Evolutionary conservation across 75 land plant genomes (phyloP).

Genomic region (Chamaecyparis obtusa): DNA sequence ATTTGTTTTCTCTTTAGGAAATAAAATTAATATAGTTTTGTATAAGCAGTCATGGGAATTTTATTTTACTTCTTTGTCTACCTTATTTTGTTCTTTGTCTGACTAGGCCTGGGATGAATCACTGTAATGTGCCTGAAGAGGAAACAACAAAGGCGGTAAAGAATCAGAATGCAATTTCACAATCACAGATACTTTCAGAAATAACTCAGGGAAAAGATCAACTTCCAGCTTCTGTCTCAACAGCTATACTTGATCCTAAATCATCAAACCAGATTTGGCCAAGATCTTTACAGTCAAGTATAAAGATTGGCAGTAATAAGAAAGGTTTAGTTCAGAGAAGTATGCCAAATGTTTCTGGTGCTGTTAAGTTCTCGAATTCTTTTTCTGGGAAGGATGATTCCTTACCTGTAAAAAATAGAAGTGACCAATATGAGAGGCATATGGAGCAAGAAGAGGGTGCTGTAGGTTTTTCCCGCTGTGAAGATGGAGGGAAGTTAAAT

Average conservation of each 20-base stretch:
- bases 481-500: constrained; percentile 20
- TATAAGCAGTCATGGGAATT: background rate
- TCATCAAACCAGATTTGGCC: constrained; percentile 15
- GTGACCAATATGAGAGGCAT: constrained; percentile 34
- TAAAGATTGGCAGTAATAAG: constrained; percentile 22
- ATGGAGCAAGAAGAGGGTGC: background rate
- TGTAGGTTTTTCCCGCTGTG: constrained; percentile 18
- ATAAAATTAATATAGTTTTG: background rate
- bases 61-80: background rate
- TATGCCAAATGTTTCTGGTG: constrained; percentile 3
- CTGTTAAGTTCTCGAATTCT: constrained; percentile 16
- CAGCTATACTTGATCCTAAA: constrained; percentile 10
- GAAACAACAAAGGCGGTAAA: constrained; percentile 67
- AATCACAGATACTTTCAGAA: constrained; percentile 27
- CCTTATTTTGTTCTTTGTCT: constrained; percentile 1
- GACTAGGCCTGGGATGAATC: constrained; percentile 82
- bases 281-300: background rate
- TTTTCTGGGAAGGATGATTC: constrained; percentile 24
- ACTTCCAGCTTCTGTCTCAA: constrained; percentile 18
- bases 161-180: constrained; percentile 22
- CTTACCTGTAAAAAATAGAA: constrained; percentile 38
- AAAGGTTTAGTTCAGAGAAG: constrained; percentile 28
- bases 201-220: constrained; percentile 9
- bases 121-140: constrained; percentile 61
- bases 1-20: background rate